Percentiles rank a stretch among this genome's conserved stretches.
Conservation (phyloP, 2,329 filamentous ascomycete genomes). For the Diaporthe citriasiana region DNA sequence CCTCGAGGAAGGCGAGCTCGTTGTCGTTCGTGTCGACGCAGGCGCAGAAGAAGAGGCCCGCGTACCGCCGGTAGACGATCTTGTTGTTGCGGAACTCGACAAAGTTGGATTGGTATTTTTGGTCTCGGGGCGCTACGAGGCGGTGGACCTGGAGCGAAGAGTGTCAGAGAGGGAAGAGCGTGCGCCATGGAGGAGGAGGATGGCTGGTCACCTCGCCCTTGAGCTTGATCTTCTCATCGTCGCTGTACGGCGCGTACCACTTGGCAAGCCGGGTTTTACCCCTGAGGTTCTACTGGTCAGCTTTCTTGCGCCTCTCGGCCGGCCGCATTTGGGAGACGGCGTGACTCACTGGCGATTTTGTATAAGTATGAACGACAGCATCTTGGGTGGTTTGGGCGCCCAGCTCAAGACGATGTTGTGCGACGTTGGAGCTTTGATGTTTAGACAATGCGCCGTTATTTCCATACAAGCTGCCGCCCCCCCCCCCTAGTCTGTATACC, state of each 20-base stretch:
- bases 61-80: constrained; percentile 97
- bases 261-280: constrained; percentile 98
- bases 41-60: constrained; percentile 98
- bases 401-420: constrained; percentile 35
- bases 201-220: constrained; percentile 84
- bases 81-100: constrained; percentile 97
- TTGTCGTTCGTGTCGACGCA: constrained; percentile 99
- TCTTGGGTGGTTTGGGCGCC: constrained; percentile 46
- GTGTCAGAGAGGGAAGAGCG: constrained; percentile 20
- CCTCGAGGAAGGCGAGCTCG: constrained; percentile 95
- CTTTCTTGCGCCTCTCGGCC: background rate
- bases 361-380: constrained; percentile 91
- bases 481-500: too few species aligned
- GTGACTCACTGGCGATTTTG: constrained; percentile 83
- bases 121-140: constrained; percentile 95
- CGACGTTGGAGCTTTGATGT: constrained; percentile 35
- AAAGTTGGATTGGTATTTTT: constrained; percentile 99
- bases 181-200: constrained; percentile 33
- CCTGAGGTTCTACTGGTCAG: constrained; percentile 62
- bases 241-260: constrained; percentile 98
- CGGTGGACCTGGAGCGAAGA: constrained; percentile 81
- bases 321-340: too few species aligned
- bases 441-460: constrained; percentile 32
- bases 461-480: too few species aligned
- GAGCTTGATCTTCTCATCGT: constrained; percentile 98